Conservation (phyloP, 1,139 yeast species). For the Groenewaldozyma auringiensis region DNA sequence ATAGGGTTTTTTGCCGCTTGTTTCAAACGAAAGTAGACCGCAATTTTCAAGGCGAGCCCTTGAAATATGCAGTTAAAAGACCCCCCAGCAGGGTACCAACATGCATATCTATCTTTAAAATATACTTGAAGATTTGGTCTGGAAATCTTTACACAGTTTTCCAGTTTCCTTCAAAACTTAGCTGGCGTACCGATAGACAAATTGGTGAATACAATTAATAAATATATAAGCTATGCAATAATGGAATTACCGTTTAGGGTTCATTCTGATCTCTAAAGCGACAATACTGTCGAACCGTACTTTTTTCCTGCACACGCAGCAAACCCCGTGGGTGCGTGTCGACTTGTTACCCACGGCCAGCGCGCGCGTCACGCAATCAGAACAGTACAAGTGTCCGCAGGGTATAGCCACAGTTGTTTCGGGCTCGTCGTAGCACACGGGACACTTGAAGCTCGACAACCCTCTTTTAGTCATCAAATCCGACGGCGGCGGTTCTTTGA, state of each 20-base stretch:
- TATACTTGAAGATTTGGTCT: no score
- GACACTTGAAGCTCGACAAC: conserved; percentile 22
- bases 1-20: conserved; percentile 95
- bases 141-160: no score
- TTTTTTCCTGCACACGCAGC: conserved; percentile 30
- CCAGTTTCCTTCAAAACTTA: no score
- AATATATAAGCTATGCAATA: not conserved
- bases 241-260: not conserved
- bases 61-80: not conserved
- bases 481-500: conserved; percentile 14
- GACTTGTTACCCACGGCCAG: conserved; percentile 25
- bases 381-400: conserved; percentile 34
- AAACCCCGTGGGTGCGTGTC: conserved; percentile 24
- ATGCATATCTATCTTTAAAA: no score
- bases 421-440: conserved; percentile 31
- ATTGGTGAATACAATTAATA: not conserved
- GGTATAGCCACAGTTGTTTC: conserved; percentile 29
- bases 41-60: no score
- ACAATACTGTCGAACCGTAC: conserved; percentile 8
- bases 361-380: conserved; percentile 31
- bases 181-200: no score
- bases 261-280: not conserved
- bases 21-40: conserved; percentile 43
- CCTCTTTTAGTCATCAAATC: conserved; percentile 15
- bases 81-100: not conserved